These are phyloP conservation scores for Pichia sp. DNA, from an alignment of 1,139 yeast species.

Conservation along the genomic window DNA sequence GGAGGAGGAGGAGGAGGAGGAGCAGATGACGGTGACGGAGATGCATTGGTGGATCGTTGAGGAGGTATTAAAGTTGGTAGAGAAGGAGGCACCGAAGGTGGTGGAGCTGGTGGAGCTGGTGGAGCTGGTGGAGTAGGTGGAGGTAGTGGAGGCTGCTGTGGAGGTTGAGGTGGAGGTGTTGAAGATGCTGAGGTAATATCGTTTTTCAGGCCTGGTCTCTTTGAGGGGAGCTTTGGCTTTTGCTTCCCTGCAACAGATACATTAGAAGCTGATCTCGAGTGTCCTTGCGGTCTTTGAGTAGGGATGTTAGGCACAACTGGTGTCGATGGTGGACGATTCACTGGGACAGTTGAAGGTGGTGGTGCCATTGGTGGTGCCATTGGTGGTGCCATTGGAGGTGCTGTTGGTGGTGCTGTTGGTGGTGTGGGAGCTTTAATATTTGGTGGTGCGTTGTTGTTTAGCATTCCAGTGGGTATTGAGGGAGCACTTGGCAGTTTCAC, in stretches of 20 bases:
- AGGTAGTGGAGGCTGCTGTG: conserved; percentile 27
- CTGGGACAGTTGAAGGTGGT: neutral
- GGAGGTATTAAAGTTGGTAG: conserved; percentile 17
- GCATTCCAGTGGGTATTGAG: conserved; percentile 16
- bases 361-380: neutral
- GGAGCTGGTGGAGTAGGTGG: conserved; percentile 6
- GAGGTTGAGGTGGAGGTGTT: conserved; percentile 18
- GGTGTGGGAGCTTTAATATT: neutral
- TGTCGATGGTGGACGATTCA: neutral
- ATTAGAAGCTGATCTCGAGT: conserved; percentile 7
- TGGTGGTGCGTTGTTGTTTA: conserved; percentile 4
- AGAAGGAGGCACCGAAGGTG: conserved; percentile 27
- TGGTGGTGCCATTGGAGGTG: neutral
- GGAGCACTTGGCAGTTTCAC: conserved; percentile 18
- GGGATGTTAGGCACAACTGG: neutral
- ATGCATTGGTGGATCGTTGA: conserved; percentile 5
- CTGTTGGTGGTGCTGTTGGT: conserved; percentile 12
- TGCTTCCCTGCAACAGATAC: conserved; percentile 12
- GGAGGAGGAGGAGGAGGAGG: conserved; percentile 16
- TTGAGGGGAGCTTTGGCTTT: conserved; percentile 29
- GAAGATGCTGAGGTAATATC: conserved; percentile 5
- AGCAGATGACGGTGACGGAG: conserved; percentile 17
- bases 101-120: conserved; percentile 17
- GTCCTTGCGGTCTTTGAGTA: neutral
- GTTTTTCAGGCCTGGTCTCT: conserved; percentile 30